phyloP scores from a whole-genome alignment of 345 rosid genomes.

The Salix koriyanagi region DNA sequence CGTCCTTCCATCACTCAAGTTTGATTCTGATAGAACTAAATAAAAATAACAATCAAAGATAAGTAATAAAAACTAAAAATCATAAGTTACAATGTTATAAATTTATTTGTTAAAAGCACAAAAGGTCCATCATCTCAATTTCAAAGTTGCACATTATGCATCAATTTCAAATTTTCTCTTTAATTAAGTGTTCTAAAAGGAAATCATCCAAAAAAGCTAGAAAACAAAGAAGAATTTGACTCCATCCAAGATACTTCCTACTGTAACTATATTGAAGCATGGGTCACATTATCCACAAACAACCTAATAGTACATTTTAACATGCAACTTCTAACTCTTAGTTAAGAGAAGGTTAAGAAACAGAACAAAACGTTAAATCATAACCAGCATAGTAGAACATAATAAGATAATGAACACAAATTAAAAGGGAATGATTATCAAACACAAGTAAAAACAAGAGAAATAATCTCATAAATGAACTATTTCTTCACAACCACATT shows the following conservation, averaged over 20 bases:
- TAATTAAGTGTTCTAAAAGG: too few species aligned
- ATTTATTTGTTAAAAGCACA: neutral
- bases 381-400: neutral
- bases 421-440: neutral
- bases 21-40: neutral
- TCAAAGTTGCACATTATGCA: neutral
- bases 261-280: neutral
- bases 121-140: neutral
- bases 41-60: neutral
- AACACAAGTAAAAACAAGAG: neutral
- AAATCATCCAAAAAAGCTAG: too few species aligned
- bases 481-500: neutral
- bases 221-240: too few species aligned
- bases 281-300: neutral
- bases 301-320: neutral
- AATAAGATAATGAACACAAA: neutral
- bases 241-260: neutral
- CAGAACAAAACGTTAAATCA: neutral
- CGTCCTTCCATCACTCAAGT: neutral
- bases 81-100: neutral
- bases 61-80: neutral
- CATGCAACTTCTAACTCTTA: neutral
- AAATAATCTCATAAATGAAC: neutral
- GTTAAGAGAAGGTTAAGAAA: neutral
- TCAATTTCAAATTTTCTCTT: too few species aligned